Conservation (phyloP, 1,284 basidiomycete genomes). For the Naganishia albida region DNA sequence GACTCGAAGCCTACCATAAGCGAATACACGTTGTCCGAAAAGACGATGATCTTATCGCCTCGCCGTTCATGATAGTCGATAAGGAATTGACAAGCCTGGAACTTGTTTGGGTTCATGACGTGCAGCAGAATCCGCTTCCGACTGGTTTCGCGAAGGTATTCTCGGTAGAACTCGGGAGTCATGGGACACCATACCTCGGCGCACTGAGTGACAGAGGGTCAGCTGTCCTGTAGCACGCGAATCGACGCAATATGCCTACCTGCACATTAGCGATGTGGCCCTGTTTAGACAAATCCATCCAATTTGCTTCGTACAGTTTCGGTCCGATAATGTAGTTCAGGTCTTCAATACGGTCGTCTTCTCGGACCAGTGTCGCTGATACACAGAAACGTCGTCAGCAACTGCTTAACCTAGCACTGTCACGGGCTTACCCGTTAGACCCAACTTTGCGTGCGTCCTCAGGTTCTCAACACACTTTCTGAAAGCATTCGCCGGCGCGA, state of each 20-base stretch:
- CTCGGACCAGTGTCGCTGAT: slow-evolving; percentile 92
- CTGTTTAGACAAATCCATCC: slow-evolving; percentile 99
- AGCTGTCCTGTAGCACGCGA: neutral
- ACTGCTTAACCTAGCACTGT: neutral
- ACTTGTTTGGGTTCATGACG: slow-evolving; percentile 99
- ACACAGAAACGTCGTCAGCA: neutral
- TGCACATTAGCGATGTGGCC: slow-evolving; percentile 99
- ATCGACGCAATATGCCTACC: slow-evolving; percentile 56
- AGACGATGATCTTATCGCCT: slow-evolving; percentile 99
- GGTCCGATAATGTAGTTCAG: slow-evolving; percentile 99
- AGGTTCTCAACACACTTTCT: slow-evolving; percentile 92
- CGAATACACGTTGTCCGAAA: slow-evolving; percentile 97
- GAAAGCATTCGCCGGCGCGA: slow-evolving; percentile 96
- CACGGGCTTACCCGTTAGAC: slow-evolving; percentile 71
- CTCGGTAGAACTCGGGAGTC: slow-evolving; percentile 99
- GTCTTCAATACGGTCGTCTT: slow-evolving; percentile 99
- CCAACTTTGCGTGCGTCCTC: slow-evolving; percentile 95
- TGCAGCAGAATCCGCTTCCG: slow-evolving; percentile 95
- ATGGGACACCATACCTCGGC: slow-evolving; percentile 99
- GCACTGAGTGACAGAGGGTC: slow-evolving; percentile 61
- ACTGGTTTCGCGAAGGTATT: slow-evolving; percentile 83
- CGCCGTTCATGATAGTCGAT: slow-evolving; percentile 98
- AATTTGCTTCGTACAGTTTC: slow-evolving; percentile 99
- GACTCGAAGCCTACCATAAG: slow-evolving; percentile 67
- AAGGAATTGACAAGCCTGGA: slow-evolving; percentile 97